A percentile compares a stretch with the other conserved stretches of the same genome.
These are phyloP conservation scores for Microsporum canis DNA, from an alignment of 2,329 filamentous ascomycete genomes.

Conservation along the genomic window DNA sequence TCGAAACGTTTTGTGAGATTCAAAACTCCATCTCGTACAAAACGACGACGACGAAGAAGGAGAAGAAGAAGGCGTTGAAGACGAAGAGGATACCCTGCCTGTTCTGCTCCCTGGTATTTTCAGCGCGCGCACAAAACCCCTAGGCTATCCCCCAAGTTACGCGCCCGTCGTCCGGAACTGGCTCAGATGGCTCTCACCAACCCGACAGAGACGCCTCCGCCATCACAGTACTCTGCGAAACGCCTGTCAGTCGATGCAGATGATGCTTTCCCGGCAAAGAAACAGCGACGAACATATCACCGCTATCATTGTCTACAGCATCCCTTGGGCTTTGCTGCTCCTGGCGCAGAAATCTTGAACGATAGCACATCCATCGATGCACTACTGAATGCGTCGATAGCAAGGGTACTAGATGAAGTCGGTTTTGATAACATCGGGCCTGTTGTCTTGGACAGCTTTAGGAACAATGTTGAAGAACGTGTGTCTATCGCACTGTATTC, in stretches of 20 bases:
- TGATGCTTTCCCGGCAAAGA: conserved; percentile 21
- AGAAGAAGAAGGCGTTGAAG: no score
- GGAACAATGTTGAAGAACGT: conserved; percentile 48
- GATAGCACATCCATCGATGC: conserved; percentile 44
- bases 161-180: background rate
- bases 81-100: no score
- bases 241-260: conserved; percentile 20
- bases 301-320: conserved; percentile 33
- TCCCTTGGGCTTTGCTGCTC: conserved; percentile 22
- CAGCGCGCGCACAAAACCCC: no score
- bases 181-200: background rate
- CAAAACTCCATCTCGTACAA: no score
- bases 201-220: background rate
- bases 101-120: no score
- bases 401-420: conserved; percentile 38
- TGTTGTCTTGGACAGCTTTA: conserved; percentile 46
- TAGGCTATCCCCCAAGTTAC: background rate
- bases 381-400: conserved; percentile 46
- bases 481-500: conserved; percentile 22
- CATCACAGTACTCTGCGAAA: conserved; percentile 18
- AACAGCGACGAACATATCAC: conserved; percentile 30
- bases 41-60: no score
- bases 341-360: conserved; percentile 32
- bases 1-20: no score
- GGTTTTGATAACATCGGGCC: conserved; percentile 47